Conservation (phyloP, 768 basidiomycete species). For the Neoboletus magnificus region DNA sequence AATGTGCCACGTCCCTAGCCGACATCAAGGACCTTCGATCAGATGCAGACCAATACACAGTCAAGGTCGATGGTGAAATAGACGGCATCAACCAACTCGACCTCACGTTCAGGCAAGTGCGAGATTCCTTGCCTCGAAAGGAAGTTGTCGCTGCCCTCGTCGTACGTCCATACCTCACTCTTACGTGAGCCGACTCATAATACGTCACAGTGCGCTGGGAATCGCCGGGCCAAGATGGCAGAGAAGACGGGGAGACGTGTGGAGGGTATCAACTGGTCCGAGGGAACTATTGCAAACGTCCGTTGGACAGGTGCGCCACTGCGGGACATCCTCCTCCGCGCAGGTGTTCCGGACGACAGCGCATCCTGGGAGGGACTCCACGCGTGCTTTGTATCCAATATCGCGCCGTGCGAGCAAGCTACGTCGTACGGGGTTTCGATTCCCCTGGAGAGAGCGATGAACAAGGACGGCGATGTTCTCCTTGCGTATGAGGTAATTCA, state of each 20-base stretch:
- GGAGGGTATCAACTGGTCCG: slow-evolving; percentile 59
- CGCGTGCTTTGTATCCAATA: slow-evolving; percentile 58
- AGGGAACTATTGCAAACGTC: slow-evolving; percentile 69
- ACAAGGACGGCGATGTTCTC: slow-evolving; percentile 47
- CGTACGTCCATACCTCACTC: slow-evolving; percentile 31
- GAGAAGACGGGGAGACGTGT: slow-evolving; percentile 45
- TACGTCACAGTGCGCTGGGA: slow-evolving; percentile 54
- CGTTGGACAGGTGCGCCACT: slow-evolving; percentile 62
- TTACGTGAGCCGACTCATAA: not conserved
- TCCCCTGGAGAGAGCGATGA: slow-evolving; percentile 48
- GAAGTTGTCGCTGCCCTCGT: slow-evolving; percentile 54
- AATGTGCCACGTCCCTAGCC: slow-evolving; percentile 15
- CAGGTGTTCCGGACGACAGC: slow-evolving; percentile 34
- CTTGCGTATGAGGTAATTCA: slow-evolving; percentile 57
- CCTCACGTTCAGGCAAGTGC: slow-evolving; percentile 21
- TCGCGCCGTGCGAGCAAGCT: slow-evolving; percentile 61
- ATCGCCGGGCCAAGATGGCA: slow-evolving; percentile 63
- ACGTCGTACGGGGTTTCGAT: slow-evolving; percentile 63
- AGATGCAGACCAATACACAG: slow-evolving; percentile 17
- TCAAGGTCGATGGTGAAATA: slow-evolving; percentile 29
- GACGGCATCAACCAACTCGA: slow-evolving; percentile 9
- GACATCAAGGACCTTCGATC: slow-evolving; percentile 24
- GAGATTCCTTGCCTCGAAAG: slow-evolving; percentile 13
- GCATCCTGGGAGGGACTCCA: slow-evolving; percentile 36
- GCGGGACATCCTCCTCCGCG: slow-evolving; percentile 50